phyloP scores from a whole-genome alignment of 371 early-diverging fungal genomes.

The Quaeritorhiza haematococci region DNA sequence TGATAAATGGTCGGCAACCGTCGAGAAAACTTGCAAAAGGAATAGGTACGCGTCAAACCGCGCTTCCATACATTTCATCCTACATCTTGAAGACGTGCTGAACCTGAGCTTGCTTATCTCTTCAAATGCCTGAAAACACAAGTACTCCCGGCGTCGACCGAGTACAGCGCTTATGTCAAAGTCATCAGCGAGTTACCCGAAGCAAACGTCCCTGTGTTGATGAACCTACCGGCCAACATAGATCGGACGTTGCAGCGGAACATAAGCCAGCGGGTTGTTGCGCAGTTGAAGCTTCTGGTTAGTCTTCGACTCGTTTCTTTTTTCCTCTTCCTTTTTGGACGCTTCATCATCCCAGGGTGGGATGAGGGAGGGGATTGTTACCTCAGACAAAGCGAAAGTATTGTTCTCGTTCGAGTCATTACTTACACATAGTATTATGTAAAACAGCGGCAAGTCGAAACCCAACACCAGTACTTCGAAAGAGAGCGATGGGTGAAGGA shows the following conservation, averaged over 20 bases:
- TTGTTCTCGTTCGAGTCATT: neutral
- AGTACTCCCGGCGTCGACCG: slow-evolving; percentile 31
- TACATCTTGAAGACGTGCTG: neutral
- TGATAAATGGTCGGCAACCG: slow-evolving; percentile 19
- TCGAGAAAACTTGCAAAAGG: slow-evolving; percentile 32
- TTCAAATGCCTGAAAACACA: neutral
- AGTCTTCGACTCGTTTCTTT: too few species aligned
- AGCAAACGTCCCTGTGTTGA: slow-evolving; percentile 28
- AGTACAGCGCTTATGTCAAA: slow-evolving; percentile 25
- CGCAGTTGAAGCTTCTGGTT: slow-evolving; percentile 36
- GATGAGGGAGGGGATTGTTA: too few species aligned
- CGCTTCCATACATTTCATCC: too few species aligned
- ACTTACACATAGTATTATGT: too few species aligned
- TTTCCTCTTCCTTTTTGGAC: too few species aligned
- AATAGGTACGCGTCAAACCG: slow-evolving; percentile 15
- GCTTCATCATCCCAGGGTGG: too few species aligned
- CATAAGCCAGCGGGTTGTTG: slow-evolving; percentile 25
- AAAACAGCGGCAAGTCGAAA: slow-evolving; percentile 27
- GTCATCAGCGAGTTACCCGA: slow-evolving; percentile 40
- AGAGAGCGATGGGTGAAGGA: slow-evolving; percentile 39
- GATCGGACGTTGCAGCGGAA: slow-evolving; percentile 35
- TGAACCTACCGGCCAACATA: slow-evolving; percentile 44
- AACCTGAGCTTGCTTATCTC: neutral
- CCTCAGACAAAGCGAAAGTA: neutral
- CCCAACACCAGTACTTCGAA: slow-evolving; percentile 30